A percentile compares a stretch with the other conserved stretches of the same genome.
Evolutionary conservation across 108 stramenopile genomes (phyloP).

Genomic region (Mediolabrus comicus): DNA sequence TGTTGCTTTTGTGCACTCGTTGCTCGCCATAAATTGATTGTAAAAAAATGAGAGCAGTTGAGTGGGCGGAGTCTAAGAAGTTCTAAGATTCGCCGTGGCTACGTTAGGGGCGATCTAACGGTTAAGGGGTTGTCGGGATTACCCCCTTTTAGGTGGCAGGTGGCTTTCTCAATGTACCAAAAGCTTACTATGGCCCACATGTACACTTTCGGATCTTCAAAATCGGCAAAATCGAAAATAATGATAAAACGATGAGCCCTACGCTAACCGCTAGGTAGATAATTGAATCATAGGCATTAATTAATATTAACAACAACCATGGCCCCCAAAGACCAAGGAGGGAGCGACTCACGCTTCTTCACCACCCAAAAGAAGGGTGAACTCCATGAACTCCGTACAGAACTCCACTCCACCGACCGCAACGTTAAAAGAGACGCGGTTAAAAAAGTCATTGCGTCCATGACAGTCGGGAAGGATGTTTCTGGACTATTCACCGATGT

Average conservation of each 20-base stretch:
- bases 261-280: too few relatives aligned
- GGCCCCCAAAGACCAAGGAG: slow-evolving; percentile 44
- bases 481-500: slow-evolving; percentile 97
- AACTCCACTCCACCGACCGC: slow-evolving; percentile 93
- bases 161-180: too few relatives aligned
- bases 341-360: slow-evolving; percentile 91
- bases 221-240: background rate
- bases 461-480: slow-evolving; percentile 99
- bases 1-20: too few relatives aligned
- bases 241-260: background rate
- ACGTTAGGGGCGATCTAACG: too few relatives aligned
- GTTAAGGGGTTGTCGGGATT: too few relatives aligned
- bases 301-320: slow-evolving; percentile 1
- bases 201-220: too few relatives aligned
- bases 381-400: slow-evolving; percentile 96
- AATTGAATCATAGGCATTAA: background rate
- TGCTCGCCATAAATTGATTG: too few relatives aligned
- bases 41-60: too few relatives aligned
- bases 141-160: too few relatives aligned
- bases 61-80: too few relatives aligned
- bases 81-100: too few relatives aligned
- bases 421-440: slow-evolving; percentile 97
- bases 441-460: slow-evolving; percentile 99
- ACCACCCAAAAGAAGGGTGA: slow-evolving; percentile 98
- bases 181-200: too few relatives aligned